Evolutionary conservation across 2,329 filamentous ascomycete species (phyloP).

Genomic region (Amauroascus niger): DNA sequence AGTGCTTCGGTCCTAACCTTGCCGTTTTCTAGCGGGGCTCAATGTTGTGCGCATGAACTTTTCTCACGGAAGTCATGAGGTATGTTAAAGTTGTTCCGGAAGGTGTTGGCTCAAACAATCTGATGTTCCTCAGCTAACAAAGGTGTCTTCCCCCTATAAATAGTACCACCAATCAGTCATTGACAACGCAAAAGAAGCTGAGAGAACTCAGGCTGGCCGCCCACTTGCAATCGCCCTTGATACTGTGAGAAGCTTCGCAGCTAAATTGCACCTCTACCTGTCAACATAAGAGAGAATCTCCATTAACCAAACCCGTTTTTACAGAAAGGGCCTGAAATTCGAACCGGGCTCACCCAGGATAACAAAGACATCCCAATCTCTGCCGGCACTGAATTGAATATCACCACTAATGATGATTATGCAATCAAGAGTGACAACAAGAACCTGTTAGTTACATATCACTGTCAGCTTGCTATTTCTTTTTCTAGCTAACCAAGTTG

Average conservation of each 20-base stretch:
- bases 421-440: conserved; percentile 71
- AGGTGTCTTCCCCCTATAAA: conserved; percentile 1
- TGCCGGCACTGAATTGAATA: conserved; percentile 76
- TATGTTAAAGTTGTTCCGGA: conserved; percentile 22
- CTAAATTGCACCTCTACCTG: conserved; percentile 18
- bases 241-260: conserved; percentile 52
- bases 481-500: neutral
- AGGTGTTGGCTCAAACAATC: neutral
- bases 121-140: neutral
- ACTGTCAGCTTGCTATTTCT: neutral
- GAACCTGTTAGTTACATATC: conserved; percentile 66
- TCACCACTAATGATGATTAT: conserved; percentile 94
- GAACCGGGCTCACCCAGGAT: conserved; percentile 63
- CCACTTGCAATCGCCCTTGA: conserved; percentile 91
- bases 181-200: conserved; percentile 83
- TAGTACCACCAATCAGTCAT: conserved; percentile 98
- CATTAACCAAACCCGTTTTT: neutral
- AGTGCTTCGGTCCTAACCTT: neutral
- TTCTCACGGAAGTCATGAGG: conserved; percentile 80
- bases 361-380: conserved; percentile 72
- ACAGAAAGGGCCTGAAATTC: conserved; percentile 74
- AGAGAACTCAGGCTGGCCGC: conserved; percentile 65
- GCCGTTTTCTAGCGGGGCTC: conserved; percentile 59
- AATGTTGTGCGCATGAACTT: conserved; percentile 99
- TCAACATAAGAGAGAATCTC: conserved; percentile 25